phyloP scores from a whole-genome alignment of 345 rosid species.

The Citrus unshiu region DNA sequence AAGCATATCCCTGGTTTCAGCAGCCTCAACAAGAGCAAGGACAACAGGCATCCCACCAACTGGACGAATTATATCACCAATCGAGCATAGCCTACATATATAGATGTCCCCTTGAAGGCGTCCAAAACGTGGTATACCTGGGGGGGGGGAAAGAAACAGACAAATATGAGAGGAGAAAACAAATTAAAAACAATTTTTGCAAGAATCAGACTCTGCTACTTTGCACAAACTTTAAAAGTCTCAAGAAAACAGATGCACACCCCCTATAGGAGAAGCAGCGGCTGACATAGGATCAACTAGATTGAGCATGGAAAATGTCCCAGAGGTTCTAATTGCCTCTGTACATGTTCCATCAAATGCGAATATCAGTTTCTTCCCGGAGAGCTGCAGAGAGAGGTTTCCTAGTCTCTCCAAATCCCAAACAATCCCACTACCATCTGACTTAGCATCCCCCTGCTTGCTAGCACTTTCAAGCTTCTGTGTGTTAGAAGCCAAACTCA shows the following conservation, averaged over 20 bases:
- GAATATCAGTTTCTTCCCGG: slow-evolving; percentile 96
- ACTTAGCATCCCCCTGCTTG: slow-evolving; percentile 76
- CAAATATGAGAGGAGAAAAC: slow-evolving; percentile 3
- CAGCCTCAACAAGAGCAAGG: slow-evolving; percentile 90
- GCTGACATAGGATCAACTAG: slow-evolving; percentile 97
- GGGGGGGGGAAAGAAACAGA: slow-evolving; percentile 6
- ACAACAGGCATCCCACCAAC: slow-evolving; percentile 90
- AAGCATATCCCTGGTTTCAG: slow-evolving; percentile 93
- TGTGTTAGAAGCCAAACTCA: slow-evolving; percentile 53
- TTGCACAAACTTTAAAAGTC: neutral
- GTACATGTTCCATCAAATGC: slow-evolving; percentile 96
- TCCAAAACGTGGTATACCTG: slow-evolving; percentile 98
- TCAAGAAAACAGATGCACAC: slow-evolving; percentile 31
- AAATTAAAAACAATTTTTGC: neutral
- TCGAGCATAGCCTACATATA: slow-evolving; percentile 81
- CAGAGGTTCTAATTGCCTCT: slow-evolving; percentile 78
- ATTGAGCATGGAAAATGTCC: slow-evolving; percentile 83
- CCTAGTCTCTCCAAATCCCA: slow-evolving; percentile 96
- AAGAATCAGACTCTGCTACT: neutral
- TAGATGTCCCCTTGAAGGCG: slow-evolving; percentile 80
- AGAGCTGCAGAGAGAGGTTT: slow-evolving; percentile 80
- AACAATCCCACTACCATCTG: slow-evolving; percentile 97
- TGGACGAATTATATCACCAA: slow-evolving; percentile 88
- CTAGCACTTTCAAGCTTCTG: slow-evolving; percentile 66
- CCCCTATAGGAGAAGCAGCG: slow-evolving; percentile 99